These are phyloP conservation scores for Millerozyma miso DNA, from an alignment of 805 yeast species.

Conservation along the genomic window DNA sequence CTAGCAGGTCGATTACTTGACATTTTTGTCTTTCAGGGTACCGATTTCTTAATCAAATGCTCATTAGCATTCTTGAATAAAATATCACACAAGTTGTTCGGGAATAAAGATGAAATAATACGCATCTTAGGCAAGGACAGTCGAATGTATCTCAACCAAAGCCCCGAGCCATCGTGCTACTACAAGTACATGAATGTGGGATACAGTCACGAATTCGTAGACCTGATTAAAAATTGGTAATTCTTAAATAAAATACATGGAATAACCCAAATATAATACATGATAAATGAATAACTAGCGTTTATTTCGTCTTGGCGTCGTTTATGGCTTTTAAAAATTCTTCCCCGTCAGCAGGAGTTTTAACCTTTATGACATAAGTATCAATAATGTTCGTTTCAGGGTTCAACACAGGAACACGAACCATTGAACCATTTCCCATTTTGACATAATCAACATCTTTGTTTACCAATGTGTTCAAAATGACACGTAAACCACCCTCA, in stretches of 20 bases:
- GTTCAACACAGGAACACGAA: conserved; percentile 62
- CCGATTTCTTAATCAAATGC: conserved; percentile 48
- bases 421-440: conserved; percentile 60
- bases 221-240: conserved; percentile 3
- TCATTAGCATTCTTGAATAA: conserved; percentile 49
- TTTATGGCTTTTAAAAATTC: conserved; percentile 39
- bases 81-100: conserved; percentile 48
- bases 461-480: conserved; percentile 63
- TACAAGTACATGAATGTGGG: conserved; percentile 45
- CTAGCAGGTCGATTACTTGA: conserved; percentile 50
- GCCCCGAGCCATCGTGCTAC: background rate
- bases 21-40: conserved; percentile 59
- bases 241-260: background rate
- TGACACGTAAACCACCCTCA: conserved; percentile 79
- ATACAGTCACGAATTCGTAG: conserved; percentile 45
- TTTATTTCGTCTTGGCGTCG: conserved; percentile 16
- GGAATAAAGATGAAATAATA: conserved; percentile 44
- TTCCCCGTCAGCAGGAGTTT: conserved; percentile 65
- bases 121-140: conserved; percentile 19
- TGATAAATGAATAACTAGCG: background rate
- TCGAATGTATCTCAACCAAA: conserved; percentile 3
- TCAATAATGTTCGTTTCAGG: conserved; percentile 50
- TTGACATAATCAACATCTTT: conserved; percentile 56
- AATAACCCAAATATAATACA: background rate
- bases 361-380: conserved; percentile 71